Base-by-base conservation (phyloP, 352 stramenopile species). In the Blastocystis hominis region DNA sequence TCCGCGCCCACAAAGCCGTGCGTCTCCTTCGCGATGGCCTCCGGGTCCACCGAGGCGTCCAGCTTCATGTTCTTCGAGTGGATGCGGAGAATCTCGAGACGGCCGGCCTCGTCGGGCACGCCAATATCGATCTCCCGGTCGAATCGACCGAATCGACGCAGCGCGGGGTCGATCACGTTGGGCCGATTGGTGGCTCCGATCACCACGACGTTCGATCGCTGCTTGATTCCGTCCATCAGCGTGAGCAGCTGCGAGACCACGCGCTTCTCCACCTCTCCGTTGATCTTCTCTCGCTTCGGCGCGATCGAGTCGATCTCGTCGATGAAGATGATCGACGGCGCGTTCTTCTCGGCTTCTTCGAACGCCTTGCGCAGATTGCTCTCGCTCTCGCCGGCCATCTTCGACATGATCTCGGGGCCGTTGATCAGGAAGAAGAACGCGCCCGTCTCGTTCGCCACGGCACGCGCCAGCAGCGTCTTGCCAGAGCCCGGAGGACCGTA, bases 401-500 rank as follows among this genome's bases (percentile, higher is more conserved):
- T 99, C 47, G 93, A 97, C 96, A 99, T 99, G 91, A 99, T 99
- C 90, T 99, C 96, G 0, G 96, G 96, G n/a, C 96, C 96, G 90
- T 99, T 99, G 90, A 99, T 98, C 44, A 99, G 89, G 90, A 99
- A 98, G 92, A 99, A 99, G 91, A 98, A 98, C 0, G 96, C 96
- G 56, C 96, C 96, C 7, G 96, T 98, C 90, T 99, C 97, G 90
- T 99, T 98, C 0, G 96, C 96, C 5, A 99, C 95, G 34, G 97
- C 97, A 78, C 95, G 93, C 38, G 97, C 96, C 90, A 99, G 98
- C 61, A 99, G 90, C 13, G 96, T 99, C 93, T 99, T 99, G 89
- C 97, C 97, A 0, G 91, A 96, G 44, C 97, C 97, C 0, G 97
- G 97, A 50, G 96, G 96, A 24, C 97, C 97, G 90, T 99, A 98